Evolutionary conservation across 2,329 filamentous ascomycete species (phyloP).

Genomic region (Paramyrothecium roridum): DNA sequence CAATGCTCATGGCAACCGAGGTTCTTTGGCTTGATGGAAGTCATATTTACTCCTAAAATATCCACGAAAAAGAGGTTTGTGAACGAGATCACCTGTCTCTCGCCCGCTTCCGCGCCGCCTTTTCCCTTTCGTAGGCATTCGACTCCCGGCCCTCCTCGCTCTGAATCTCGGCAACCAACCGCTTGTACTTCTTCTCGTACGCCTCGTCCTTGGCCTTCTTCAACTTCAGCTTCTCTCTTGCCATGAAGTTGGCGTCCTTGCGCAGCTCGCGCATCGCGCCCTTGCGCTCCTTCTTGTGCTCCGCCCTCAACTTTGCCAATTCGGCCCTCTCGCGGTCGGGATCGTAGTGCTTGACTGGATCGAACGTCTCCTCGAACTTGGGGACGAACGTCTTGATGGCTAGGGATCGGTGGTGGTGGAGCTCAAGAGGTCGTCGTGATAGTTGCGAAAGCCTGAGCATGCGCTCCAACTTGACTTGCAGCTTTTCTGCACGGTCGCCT

Average conservation of each 20-base stretch:
- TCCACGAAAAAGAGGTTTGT: no score
- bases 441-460: constrained; percentile 61
- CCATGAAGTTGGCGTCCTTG: constrained; percentile 93
- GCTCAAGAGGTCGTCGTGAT: constrained; percentile 72
- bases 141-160: constrained; percentile 83
- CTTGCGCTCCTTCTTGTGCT: constrained; percentile 95
- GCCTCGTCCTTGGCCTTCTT: constrained; percentile 92
- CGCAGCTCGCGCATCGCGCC: constrained; percentile 89
- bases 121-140: constrained; percentile 89
- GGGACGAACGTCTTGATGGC: constrained; percentile 86
- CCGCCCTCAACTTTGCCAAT: constrained; percentile 76
- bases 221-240: constrained; percentile 80
- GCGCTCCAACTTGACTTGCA: constrained; percentile 43
- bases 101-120: constrained; percentile 66
- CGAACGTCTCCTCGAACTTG: constrained; percentile 95
- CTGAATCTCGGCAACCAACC: constrained; percentile 91
- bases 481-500: constrained; percentile 35
- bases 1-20: background rate
- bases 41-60: no score
- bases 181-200: constrained; percentile 95
- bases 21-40: no score
- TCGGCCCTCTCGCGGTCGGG: constrained; percentile 88
- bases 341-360: constrained; percentile 96
- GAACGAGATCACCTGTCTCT: constrained; percentile 37
- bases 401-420: constrained; percentile 85